Evolutionary conservation across 352 stramenopile species (phyloP).

Genomic region (Globisporangium recalcitrans): DNA sequence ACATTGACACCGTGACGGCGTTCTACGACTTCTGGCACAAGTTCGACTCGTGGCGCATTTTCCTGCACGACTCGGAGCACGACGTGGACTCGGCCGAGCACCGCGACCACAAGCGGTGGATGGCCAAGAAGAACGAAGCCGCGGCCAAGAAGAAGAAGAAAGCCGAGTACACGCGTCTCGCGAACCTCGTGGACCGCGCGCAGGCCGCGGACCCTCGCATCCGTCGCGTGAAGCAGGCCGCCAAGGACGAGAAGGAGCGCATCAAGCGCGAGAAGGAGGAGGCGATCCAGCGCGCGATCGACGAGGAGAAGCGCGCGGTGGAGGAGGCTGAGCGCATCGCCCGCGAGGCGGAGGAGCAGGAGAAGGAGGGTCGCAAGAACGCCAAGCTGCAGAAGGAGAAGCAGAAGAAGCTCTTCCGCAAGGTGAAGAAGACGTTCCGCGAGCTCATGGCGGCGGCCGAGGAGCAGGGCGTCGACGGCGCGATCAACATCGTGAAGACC

Average conservation of each 20-base stretch:
- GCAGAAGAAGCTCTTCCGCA: conserved; percentile 81
- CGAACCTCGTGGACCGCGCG: conserved; percentile 74
- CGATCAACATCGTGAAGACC: conserved; percentile 68
- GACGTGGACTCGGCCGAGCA: conserved; percentile 81
- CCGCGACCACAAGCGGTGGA: conserved; percentile 84
- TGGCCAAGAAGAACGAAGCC: conserved; percentile 86
- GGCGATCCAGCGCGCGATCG: conserved; percentile 54
- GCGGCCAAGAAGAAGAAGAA: conserved; percentile 88
- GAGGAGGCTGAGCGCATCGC: conserved; percentile 47
- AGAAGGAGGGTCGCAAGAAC: conserved; percentile 65
- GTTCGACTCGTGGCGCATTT: conserved; percentile 84
- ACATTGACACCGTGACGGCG: conserved; percentile 64
- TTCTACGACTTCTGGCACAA: conserved; percentile 92
- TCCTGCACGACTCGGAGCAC: conserved; percentile 80
- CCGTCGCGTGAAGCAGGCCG: conserved; percentile 74
- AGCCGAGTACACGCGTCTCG: conserved; percentile 78
- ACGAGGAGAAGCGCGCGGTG: conserved; percentile 59
- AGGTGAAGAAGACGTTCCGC: conserved; percentile 83
- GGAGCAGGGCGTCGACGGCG: conserved; percentile 50
- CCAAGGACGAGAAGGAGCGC: conserved; percentile 80
- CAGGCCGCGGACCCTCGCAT: conserved; percentile 72
- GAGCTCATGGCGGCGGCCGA: conserved; percentile 63
- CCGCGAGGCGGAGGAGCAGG: conserved; percentile 53
- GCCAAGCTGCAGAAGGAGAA: conserved; percentile 78
- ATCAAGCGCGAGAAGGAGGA: conserved; percentile 75